phyloP scores from a whole-genome alignment of 768 basidiomycete genomes.

The Amanita exitialis region DNA sequence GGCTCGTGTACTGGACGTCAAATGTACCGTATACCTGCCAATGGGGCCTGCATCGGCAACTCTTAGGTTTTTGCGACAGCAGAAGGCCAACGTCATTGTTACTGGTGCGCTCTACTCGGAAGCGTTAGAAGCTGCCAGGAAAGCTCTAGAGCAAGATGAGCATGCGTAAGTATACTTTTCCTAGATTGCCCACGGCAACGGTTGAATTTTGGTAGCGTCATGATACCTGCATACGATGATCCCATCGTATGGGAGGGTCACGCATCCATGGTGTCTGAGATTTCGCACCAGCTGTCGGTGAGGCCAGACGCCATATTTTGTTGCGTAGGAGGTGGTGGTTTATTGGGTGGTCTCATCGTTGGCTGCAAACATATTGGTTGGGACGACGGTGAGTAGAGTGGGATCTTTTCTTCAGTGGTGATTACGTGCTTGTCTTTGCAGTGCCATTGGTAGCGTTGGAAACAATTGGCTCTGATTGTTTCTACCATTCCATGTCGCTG shows the following conservation, averaged over 20 bases:
- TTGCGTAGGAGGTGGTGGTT: constrained; percentile 67
- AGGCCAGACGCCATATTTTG: constrained; percentile 70
- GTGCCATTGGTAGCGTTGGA: constrained; percentile 62
- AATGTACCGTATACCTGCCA: constrained; percentile 64
- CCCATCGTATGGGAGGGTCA: constrained; percentile 67
- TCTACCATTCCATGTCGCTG: constrained; percentile 59
- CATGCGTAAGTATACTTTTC: constrained; percentile 37
- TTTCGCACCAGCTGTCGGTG: constrained; percentile 37
- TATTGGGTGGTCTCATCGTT: constrained; percentile 57
- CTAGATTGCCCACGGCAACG: background rate
- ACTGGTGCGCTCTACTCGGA: constrained; percentile 49
- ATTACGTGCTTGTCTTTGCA: constrained; percentile 9
- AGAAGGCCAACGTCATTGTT: constrained; percentile 51
- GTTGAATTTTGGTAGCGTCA: constrained; percentile 29
- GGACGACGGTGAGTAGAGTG: constrained; percentile 46
- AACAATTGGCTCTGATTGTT: constrained; percentile 65
- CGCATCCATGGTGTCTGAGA: constrained; percentile 62
- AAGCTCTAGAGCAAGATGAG: constrained; percentile 30
- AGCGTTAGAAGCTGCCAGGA: constrained; percentile 40
- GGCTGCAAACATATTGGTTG: constrained; percentile 59
- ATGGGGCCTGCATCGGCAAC: constrained; percentile 38
- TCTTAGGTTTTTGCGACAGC: constrained; percentile 35
- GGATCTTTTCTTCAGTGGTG: background rate
- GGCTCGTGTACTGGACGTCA: constrained; percentile 40
- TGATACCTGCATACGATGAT: constrained; percentile 67